Base-by-base conservation (phyloP, 345 rosid genomes). In the Erodium maritimum region DNA sequence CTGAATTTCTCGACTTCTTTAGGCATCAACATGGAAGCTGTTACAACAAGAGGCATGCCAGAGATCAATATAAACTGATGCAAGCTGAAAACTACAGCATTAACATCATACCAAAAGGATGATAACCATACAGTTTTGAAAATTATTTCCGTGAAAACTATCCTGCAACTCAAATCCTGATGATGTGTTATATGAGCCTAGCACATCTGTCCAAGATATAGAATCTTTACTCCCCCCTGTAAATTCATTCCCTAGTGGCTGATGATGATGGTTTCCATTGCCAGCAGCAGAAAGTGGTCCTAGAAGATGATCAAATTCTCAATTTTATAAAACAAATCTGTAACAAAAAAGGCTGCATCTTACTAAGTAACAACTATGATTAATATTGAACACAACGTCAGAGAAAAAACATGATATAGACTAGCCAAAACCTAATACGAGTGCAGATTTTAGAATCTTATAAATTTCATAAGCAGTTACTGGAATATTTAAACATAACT, bases 181-280 rank as follows among this genome's bases (percentile, higher is more conserved):
- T 54, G 77, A 68, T 66, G 66, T 60, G 56, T 74, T 68, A 54
- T 62, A 70, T 23, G 84, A 73, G 33, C 77, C 84, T 19, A 75
- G 68, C 71, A 79, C 56, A 21, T 77, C 80, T 63, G 75, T 75
- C 96, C 91, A 89, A 52, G 74, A 75, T 25, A 59, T 58, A 18
- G 77, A n/a, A n/a, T n/a, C n/a, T n/a, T n/a, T n/a, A n/a, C n/a
- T n/a, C n/a, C n/a, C 42, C 59, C 74, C 88, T 17, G 56, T 22
- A 69, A 45, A 29, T 21, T 50, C 63, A 18, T 50, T 59, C 4
- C 55, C 23, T 55, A 60, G 61, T 42, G 68, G 21, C 54, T 60
- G 69, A 51, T 51, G 57, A 54, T 51, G 19, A 66, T 60, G 58
- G 5, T 60, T 54, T 23, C 69, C 77, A 60, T 20, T 56, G 48